Conservation (phyloP, 139 green algal species). For the Tetradesmus lagerheimii region DNA sequence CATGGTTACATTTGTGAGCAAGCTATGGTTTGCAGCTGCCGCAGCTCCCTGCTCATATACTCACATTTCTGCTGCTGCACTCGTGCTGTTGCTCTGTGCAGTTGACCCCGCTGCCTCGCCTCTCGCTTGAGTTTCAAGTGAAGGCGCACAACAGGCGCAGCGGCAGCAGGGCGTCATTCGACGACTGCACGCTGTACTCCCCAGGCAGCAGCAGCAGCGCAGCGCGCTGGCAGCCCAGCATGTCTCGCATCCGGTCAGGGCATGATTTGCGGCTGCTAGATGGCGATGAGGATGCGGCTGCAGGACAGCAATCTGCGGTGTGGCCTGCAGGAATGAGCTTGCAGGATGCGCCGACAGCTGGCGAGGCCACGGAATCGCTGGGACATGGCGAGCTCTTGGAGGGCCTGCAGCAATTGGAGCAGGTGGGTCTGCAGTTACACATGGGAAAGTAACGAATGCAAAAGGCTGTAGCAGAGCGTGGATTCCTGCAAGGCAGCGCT, state of each 20-base stretch:
- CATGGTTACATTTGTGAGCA: no score
- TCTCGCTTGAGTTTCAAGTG: conserved; percentile 35
- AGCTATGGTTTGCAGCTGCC: background rate
- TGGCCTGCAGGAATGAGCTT: background rate
- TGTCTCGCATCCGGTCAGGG: conserved; percentile 1
- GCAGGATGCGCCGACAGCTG: background rate
- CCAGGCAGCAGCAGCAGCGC: background rate
- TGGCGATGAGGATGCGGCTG: background rate
- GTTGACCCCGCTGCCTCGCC: conserved; percentile 45
- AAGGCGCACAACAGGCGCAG: background rate
- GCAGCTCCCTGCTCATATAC: background rate
- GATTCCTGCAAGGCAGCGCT: no score
- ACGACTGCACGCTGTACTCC: background rate
- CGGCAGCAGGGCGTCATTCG: background rate
- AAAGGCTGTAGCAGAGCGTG: no score
- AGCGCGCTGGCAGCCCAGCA: conserved; percentile 3
- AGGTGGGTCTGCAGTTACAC: conserved; percentile 42
- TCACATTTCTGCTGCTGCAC: background rate
- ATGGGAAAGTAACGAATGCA: no score
- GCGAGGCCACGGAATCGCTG: conserved; percentile 31
- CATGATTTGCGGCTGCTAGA: background rate
- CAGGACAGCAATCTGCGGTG: background rate
- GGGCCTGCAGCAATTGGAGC: background rate
- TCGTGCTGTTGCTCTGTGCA: background rate
- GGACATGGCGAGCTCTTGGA: background rate